phyloP scores from a whole-genome alignment of 805 yeast species.

The Pichia deserticola region DNA sequence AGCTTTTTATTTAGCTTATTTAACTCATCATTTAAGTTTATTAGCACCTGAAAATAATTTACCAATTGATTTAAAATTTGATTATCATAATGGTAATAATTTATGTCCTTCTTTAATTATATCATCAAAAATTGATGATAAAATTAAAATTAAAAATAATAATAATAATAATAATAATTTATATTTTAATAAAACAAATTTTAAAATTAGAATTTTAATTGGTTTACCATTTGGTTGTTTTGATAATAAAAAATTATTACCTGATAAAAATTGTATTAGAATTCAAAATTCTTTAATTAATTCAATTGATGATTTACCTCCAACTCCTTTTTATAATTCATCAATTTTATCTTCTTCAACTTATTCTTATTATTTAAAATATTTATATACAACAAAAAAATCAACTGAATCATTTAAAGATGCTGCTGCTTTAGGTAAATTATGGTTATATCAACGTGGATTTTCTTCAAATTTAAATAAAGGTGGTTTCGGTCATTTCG shows the following conservation, averaged over 20 bases:
- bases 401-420: constrained; percentile 76
- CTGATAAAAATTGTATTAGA: constrained; percentile 77
- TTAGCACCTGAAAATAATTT: constrained; percentile 48
- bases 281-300: constrained; percentile 33
- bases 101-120: constrained; percentile 70
- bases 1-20: constrained; percentile 74
- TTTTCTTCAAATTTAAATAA: constrained; percentile 52
- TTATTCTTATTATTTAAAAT: constrained; percentile 64
- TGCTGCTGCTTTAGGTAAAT: constrained; percentile 77
- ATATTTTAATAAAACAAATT: constrained; percentile 55
- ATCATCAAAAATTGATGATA: constrained; percentile 33
- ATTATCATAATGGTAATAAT: constrained; percentile 66
- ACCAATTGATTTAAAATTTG: constrained; percentile 55
- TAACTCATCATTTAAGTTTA: constrained; percentile 57
- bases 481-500: constrained; percentile 89
- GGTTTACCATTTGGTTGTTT: constrained; percentile 69
- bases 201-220: constrained; percentile 62
- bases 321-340: constrained; percentile 86
- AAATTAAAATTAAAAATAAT: constrained; percentile 42
- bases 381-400: constrained; percentile 67
- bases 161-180: constrained; percentile 43
- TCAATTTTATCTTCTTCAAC: constrained; percentile 65
- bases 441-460: constrained; percentile 90
- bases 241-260: constrained; percentile 67
- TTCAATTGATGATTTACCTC: constrained; percentile 37